A percentile compares a stretch with the other conserved stretches of the same genome.
These are phyloP conservation scores for Citrullus amarus DNA, from an alignment of 306 rosid species.

Conservation along the genomic window DNA sequence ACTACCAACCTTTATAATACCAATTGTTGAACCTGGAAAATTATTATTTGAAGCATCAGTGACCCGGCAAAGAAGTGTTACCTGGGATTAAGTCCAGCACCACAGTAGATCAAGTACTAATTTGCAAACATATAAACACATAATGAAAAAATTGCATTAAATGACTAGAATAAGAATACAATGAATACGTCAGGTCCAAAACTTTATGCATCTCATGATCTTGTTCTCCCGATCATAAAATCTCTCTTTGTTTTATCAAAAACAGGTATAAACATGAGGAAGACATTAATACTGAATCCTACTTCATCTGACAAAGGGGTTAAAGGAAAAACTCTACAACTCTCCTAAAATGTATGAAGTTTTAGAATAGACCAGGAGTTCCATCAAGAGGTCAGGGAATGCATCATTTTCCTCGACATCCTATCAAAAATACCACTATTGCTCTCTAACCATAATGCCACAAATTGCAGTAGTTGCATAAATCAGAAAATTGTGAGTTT, in stretches of 20 bases:
- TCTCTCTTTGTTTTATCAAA: background rate
- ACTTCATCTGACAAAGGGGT: background rate
- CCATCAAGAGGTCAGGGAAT: background rate
- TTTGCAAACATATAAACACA: background rate
- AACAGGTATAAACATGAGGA: background rate
- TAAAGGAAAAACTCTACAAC: background rate
- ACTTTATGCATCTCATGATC: background rate
- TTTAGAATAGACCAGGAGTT: background rate
- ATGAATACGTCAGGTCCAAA: background rate
- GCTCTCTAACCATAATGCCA: background rate
- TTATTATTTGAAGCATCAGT: constrained; percentile 43
- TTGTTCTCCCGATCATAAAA: background rate
- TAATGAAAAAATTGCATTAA: background rate
- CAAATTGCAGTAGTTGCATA: background rate
- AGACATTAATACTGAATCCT: background rate
- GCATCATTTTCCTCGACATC: background rate
- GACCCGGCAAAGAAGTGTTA: constrained; percentile 83
- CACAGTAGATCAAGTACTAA: background rate
- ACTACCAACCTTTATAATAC: constrained; percentile 93
- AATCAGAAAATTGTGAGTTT: background rate
- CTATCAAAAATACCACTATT: background rate
- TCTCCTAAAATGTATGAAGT: background rate
- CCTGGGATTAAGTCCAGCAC: constrained; percentile 20
- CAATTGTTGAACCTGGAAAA: constrained; percentile 64
- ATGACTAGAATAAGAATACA: background rate